Conservation (phyloP, 148 eudicot species). For the Cornus florida region DNA sequence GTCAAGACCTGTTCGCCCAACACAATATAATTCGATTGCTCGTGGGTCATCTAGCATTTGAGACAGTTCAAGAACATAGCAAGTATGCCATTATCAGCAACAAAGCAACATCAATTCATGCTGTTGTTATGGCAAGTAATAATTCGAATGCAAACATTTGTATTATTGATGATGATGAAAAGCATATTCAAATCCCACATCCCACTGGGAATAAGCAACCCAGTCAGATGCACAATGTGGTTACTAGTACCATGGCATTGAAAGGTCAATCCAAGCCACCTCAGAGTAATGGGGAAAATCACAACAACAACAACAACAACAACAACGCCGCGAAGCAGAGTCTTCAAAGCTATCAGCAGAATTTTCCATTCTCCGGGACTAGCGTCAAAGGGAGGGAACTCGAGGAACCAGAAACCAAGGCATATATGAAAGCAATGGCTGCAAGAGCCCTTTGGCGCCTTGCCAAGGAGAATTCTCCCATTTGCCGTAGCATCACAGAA, state of each 20-base stretch:
- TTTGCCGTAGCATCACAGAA: conserved; percentile 18
- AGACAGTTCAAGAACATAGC: conserved; percentile 18
- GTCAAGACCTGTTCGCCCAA: conserved; percentile 14
- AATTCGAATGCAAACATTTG: neutral
- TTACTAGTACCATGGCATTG: conserved; percentile 12
- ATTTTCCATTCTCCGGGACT: neutral
- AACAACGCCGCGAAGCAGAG: neutral
- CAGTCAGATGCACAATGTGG: conserved; percentile 16
- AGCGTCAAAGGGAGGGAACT: conserved; percentile 3
- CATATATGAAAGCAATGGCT: conserved; percentile 17
- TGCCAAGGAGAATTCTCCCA: conserved; percentile 7
- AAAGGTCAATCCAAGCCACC: neutral
- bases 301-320: neutral
- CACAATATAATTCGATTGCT: conserved; percentile 14
- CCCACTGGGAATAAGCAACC: neutral
- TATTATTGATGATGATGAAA: neutral
- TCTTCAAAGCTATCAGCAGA: neutral
- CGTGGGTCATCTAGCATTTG: conserved; percentile 12
- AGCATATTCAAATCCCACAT: neutral
- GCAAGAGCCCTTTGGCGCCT: conserved; percentile 19
- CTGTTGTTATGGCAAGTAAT: conserved; percentile 3
- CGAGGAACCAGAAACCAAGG: conserved; percentile 7
- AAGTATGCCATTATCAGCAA: conserved; percentile 5
- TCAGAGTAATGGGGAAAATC: conserved; percentile 2
- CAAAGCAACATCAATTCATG: neutral